Base-by-base conservation (phyloP, 2,329 filamentous ascomycete genomes). In the Aspergillus novoparasiticus region DNA sequence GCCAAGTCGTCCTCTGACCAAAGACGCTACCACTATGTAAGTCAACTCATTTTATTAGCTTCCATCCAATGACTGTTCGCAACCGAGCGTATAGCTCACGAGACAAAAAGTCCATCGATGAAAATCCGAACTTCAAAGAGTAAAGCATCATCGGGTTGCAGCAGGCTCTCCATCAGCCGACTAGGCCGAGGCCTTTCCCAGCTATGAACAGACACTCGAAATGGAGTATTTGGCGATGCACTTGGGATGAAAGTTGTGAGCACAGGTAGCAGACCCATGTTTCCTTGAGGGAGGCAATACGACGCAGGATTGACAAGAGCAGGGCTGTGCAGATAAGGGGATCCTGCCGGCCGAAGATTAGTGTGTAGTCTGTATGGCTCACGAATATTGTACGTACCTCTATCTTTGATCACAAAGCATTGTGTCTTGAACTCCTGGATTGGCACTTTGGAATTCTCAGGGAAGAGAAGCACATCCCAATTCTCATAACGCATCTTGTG, bases 381-480 rank as follows among this genome's bases (percentile, higher is more conserved):
- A 6, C 19, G 6, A 8, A 72, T 63, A 73, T 51, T 59, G 65
- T 50, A 76, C 74, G 61, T 65, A 80, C 80, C 79, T 67, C 74
- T 75, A 65, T 86, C 85, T 62, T 79, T 79, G 41, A 89, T 85
- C 36, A 90, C 87, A 74, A 90, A 90, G 75, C 91, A 96, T 64
- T 87, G 84, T 9, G 91, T 92, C 73, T 88, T 89, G 83, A 95
- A 96, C 78, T 96, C 93, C 76, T 92, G 91, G 60, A 94, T 78
- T 1, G 93, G 93, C 14, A 90, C 80, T 70, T 87, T 89, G 69
- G 84, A 88, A 64, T 85, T 84, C 77, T 81, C 80, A 0, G 91
- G 89, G 75, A 96, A 96, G 65, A 96, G 82, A 50, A 96, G 86
- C 60, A 95, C 86, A 72, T 96, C 93, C 93, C 92, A 96, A 72